These are phyloP conservation scores for Allium cepa DNA, from an alignment of 106 monocot species.

Conservation along the genomic window DNA sequence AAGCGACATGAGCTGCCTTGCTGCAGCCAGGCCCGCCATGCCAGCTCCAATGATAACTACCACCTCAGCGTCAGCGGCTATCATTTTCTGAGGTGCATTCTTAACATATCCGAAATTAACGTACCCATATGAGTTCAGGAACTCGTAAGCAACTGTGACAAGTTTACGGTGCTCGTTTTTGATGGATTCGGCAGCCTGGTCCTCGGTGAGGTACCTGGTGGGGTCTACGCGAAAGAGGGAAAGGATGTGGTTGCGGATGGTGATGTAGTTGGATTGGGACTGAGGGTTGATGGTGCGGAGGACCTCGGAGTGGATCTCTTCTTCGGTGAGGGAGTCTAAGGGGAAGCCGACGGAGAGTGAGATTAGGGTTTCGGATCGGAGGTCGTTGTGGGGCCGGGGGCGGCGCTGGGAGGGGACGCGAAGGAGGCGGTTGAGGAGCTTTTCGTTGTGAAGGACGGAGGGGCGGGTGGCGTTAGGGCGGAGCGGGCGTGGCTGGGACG, in stretches of 20 bases:
- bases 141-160: constrained; percentile 30
- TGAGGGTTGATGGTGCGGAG: constrained; percentile 31
- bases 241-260: constrained; percentile 88
- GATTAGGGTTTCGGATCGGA: constrained; percentile 77
- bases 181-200: constrained; percentile 64
- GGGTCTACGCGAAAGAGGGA: constrained; percentile 76
- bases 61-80: constrained; percentile 4
- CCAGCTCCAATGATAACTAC: constrained; percentile 78
- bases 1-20: constrained; percentile 61
- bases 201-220: constrained; percentile 35
- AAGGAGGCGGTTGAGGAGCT: constrained; percentile 43
- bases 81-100: neutral
- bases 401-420: constrained; percentile 14
- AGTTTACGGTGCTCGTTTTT: constrained; percentile 65
- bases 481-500: constrained; percentile 25
- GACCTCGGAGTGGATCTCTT: constrained; percentile 74
- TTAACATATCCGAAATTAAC: constrained; percentile 75
- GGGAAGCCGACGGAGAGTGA: constrained; percentile 83
- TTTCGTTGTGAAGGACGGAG: constrained; percentile 32
- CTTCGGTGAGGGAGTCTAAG: constrained; percentile 84
- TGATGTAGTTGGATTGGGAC: constrained; percentile 73
- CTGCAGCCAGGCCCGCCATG: constrained; percentile 72
- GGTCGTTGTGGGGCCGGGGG: constrained; percentile 50
- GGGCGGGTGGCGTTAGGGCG: constrained; percentile 31
- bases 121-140: constrained; percentile 61